Evolutionary conservation across 73 alveolate species (phyloP), one percentile per base, ranked within the genome.

Genomic region (Strombidium stylifer): DNA sequence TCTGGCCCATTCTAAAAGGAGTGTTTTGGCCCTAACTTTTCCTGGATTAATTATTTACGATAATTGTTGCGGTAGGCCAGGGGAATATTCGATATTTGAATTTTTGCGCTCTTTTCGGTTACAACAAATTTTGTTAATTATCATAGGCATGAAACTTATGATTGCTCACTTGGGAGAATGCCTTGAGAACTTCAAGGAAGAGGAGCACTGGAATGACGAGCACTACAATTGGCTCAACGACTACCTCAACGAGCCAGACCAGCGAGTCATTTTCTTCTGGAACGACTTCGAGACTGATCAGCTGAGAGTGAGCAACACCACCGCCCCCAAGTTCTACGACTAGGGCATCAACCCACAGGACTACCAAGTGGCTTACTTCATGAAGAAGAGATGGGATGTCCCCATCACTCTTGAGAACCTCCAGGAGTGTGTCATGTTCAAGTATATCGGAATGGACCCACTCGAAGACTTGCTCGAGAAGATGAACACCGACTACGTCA

Each of bases 401-500:
- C 86, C 92, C 23, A 89, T 89, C 50, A 88, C 97, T 2, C 59
- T 67, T 26, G 69, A 64, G 21, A 93, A 86, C 81, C 84, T 94
- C 70, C 87, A 85, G 10, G 94, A 89, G 26, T 76, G 74, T 60
- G 70, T 96, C 1, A 77, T 85, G 51, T 82, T 78, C 72, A 98
- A 96, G 44, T 51, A 75, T 45, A 95, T 94, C 0, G 97, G 89
- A 30, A 90, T 94, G 46, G 93, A 91, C 60, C 94, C 92, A 44
- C 89, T 94, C 30, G 93, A 92, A 46, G 93, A 87, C 57, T 82
- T 96, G 12, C 85, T 96, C 35, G 95, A 94, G 60, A 72, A 76
- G 60, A 96, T 96, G 99, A 93, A 92, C 76, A 92, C 84, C 39
- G 82, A 90, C 46, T 94, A 70, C 82, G 69, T 94, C 1, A 92